A percentile compares a stretch with the other conserved stretches of the same genome.
phyloP scores from a whole-genome alignment of 352 stramenopile species.

The Thalassiosira hispida region DNA sequence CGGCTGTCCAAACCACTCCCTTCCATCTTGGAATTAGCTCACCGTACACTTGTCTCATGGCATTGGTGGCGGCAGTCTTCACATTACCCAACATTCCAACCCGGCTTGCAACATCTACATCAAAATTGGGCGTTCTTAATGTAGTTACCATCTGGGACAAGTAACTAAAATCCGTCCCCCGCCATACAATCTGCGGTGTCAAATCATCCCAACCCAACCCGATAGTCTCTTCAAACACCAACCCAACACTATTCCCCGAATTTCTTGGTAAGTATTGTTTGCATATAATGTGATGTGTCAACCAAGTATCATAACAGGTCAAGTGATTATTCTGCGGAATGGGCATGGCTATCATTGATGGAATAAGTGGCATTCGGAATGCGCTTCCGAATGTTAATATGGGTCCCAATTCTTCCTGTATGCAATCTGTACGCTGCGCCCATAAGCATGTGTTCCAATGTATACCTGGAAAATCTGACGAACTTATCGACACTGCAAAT shows the following conservation, averaged over 20 bases:
- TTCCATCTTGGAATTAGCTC: constrained; percentile 40
- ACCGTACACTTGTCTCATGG: constrained; percentile 32
- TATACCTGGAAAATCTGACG: constrained; percentile 29
- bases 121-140: constrained; percentile 17
- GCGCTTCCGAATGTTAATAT: constrained; percentile 40
- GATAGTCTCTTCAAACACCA: constrained; percentile 23
- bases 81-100: not conserved
- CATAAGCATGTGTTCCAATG: constrained; percentile 23
- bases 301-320: constrained; percentile 38
- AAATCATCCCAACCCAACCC: constrained; percentile 31
- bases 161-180: constrained; percentile 38
- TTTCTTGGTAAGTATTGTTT: constrained; percentile 1
- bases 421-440: not conserved
- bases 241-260: constrained; percentile 3
- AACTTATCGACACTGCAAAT: constrained; percentile 23
- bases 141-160: constrained; percentile 5
- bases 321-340: constrained; percentile 38
- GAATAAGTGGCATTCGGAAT: constrained; percentile 22
- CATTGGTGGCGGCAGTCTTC: constrained; percentile 13
- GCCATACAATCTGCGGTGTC: constrained; percentile 47
- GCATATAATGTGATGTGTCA: constrained; percentile 11
- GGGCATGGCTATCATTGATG: constrained; percentile 42
- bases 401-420: constrained; percentile 8
- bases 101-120: constrained; percentile 9
- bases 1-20: constrained; percentile 34